Evolutionary conservation across 148 eudicot genomes (phyloP).

Genomic region (Rhododendron ferrugineum): DNA sequence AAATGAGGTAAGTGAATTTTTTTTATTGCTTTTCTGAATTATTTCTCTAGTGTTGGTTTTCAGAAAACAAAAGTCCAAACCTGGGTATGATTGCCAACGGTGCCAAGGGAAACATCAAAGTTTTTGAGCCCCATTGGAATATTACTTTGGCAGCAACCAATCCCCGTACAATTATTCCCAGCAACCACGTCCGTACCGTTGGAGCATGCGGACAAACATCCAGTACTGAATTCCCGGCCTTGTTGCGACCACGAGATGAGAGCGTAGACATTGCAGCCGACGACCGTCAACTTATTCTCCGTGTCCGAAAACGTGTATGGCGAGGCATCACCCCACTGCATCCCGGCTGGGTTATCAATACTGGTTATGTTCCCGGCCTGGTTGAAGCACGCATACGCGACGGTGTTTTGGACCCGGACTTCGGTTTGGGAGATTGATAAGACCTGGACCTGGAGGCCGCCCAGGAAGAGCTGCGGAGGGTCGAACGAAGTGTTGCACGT

Average conservation of each 20-base stretch:
- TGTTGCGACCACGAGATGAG: neutral
- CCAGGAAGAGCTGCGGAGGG: constrained; percentile 21
- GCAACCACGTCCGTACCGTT: constrained; percentile 1
- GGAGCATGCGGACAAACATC: constrained; percentile 21
- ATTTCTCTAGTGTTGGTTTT: neutral
- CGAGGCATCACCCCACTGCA: neutral
- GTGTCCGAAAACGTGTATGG: constrained; percentile 24
- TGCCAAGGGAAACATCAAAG: neutral
- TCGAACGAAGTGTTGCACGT: constrained; percentile 15
- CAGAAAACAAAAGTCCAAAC: neutral
- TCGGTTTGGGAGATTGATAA: constrained; percentile 14
- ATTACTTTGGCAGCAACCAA: constrained; percentile 29
- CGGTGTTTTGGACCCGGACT: constrained; percentile 5
- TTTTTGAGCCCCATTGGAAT: neutral
- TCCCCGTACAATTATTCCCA: constrained; percentile 23
- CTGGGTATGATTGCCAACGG: neutral
- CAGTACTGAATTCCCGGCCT: constrained; percentile 12
- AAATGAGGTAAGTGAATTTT: no score
- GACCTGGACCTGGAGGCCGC: constrained; percentile 16
- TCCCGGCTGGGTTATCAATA: no score
- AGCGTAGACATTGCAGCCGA: constrained; percentile 40
- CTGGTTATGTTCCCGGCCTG: neutral
- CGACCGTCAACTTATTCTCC: constrained; percentile 26
- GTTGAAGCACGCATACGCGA: constrained; percentile 21
- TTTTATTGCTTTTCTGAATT: neutral